Evolutionary conservation across 2,329 filamentous ascomycete genomes (phyloP).

Genomic region (Epichloe sp.): DNA sequence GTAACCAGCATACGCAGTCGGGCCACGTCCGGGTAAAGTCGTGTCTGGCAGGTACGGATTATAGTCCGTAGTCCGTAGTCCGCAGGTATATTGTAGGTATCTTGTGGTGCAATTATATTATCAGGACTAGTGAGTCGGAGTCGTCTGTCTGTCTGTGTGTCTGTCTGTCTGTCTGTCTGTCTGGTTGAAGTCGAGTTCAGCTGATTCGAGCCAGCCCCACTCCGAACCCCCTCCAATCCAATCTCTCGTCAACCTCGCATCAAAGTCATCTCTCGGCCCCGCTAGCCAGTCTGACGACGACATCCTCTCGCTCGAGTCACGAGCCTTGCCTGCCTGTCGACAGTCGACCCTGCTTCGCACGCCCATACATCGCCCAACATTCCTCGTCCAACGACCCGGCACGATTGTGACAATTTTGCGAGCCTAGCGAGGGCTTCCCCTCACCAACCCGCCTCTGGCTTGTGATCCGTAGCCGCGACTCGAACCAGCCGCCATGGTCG

Average conservation of each 20-base stretch:
- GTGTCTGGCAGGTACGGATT: no score
- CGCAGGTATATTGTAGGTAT: no score
- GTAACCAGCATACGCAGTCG: no score
- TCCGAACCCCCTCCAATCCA: neutral
- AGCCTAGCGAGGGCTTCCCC: conserved; percentile 7
- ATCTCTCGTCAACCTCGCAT: neutral
- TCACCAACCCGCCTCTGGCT: conserved; percentile 1
- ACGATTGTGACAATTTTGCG: conserved; percentile 9
- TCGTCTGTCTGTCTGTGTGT: no score
- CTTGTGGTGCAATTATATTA: no score
- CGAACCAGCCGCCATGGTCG: conserved; percentile 13
- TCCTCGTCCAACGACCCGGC: neutral
- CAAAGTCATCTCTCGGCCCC: neutral
- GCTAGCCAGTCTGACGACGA: neutral
- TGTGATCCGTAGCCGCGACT: neutral
- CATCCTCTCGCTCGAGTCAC: neutral
- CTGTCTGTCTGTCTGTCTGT: no score
- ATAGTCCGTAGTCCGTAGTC: no score
- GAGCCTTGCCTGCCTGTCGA: neutral
- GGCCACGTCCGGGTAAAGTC: no score
- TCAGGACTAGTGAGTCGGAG: no score
- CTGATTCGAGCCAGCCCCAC: neutral
- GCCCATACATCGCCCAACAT: neutral
- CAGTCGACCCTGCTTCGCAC: no score
- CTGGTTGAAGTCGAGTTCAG: no score